A percentile compares a stretch with the other conserved stretches of the same genome.
These are phyloP conservation scores for Carex littledalei DNA, from an alignment of 176 grass and related monocot species.

Conservation along the genomic window DNA sequence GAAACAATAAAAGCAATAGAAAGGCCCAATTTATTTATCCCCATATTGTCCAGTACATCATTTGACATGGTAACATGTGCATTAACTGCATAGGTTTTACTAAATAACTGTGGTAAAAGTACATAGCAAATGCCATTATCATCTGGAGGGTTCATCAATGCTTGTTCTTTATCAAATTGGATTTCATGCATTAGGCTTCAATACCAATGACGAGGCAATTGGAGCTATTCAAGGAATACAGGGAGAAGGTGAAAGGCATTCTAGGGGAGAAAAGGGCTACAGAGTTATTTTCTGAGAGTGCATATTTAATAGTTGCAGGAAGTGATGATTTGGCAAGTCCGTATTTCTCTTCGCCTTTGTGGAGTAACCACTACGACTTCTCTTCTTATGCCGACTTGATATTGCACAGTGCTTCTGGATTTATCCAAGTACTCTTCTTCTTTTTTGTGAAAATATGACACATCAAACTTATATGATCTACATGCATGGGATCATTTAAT, in stretches of 20 bases:
- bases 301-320: slow-evolving; percentile 28
- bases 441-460: neutral
- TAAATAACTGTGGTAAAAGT: neutral
- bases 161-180: neutral
- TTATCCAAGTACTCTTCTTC: slow-evolving; percentile 25
- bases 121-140: neutral
- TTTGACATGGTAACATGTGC: neutral
- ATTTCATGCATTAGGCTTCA: slow-evolving; percentile 9
- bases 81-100: neutral
- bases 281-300: slow-evolving; percentile 11
- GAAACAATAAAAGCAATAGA: neutral
- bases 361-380: slow-evolving; percentile 33
- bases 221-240: slow-evolving; percentile 16
- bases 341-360: slow-evolving; percentile 44
- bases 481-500: neutral
- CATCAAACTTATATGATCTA: neutral
- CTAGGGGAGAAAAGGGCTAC: slow-evolving; percentile 10
- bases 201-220: slow-evolving; percentile 52
- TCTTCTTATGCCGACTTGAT: slow-evolving; percentile 40
- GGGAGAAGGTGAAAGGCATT: slow-evolving; percentile 17
- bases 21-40: neutral
- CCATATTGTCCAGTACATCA: neutral
- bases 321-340: slow-evolving; percentile 67
- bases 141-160: neutral
- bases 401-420: slow-evolving; percentile 24